A percentile compares a stretch with the other conserved stretches of the same genome.
phyloP scores from a whole-genome alignment of 2,329 filamentous ascomycete species.

The Sporothrix mexicana region DNA sequence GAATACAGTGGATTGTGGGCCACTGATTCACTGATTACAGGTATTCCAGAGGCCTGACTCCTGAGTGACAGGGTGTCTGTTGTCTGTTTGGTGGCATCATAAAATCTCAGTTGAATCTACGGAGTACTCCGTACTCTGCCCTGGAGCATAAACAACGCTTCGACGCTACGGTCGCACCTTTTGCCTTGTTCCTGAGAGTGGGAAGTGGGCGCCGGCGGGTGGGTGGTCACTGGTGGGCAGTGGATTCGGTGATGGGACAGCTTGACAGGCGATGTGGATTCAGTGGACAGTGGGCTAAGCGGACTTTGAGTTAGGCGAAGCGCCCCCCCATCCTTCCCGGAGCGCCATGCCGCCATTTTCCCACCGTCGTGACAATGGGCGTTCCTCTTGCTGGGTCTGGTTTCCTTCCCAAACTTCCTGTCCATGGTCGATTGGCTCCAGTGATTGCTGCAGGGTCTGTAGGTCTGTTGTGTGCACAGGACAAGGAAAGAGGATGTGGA shows the following conservation, averaged over 20 bases:
- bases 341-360: conserved; percentile 8
- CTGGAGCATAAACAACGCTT: too few relatives aligned
- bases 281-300: background rate
- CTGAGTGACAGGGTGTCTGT: background rate
- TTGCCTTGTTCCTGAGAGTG: background rate
- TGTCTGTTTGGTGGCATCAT: too few relatives aligned
- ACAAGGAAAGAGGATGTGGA: background rate
- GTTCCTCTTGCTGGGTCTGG: background rate
- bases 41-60: background rate
- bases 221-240: background rate
- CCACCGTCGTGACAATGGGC: conserved; percentile 8
- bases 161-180: conserved; percentile 4
- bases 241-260: too few relatives aligned
- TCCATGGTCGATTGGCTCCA: conserved; percentile 7
- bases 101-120: too few relatives aligned
- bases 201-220: background rate
- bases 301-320: background rate
- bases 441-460: background rate
- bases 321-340: background rate
- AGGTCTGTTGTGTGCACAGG: background rate
- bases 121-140: too few relatives aligned
- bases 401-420: background rate
- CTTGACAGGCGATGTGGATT: background rate
- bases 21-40: background rate
- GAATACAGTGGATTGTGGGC: background rate